Evolutionary conservation across 2,329 filamentous ascomycete genomes (phyloP).

Genomic region (Cytospora schulzeri): DNA sequence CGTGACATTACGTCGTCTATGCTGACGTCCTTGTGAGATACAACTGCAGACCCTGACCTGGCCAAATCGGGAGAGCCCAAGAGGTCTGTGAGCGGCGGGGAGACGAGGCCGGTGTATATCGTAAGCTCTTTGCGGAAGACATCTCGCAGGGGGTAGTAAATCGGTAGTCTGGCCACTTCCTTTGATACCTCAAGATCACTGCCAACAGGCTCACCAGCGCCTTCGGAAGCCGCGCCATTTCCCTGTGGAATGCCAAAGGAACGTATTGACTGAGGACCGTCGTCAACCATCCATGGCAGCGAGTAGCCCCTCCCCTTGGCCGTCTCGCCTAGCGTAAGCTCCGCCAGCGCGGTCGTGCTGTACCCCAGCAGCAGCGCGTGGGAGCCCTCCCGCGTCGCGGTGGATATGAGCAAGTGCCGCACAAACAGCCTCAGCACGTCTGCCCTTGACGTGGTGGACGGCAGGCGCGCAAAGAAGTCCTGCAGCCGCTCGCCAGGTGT

Average conservation of each 20-base stretch:
- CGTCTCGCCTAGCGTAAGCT: conserved; percentile 81
- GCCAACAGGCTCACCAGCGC: neutral
- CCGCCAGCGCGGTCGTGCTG: conserved; percentile 85
- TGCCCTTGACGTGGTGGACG: conserved; percentile 72
- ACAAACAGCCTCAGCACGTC: conserved; percentile 74
- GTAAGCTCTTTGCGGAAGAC: conserved; percentile 79
- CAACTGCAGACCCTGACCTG: conserved; percentile 41
- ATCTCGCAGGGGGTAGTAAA: conserved; percentile 84
- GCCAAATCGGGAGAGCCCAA: conserved; percentile 42
- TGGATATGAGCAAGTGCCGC: conserved; percentile 69
- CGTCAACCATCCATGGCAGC: conserved; percentile 78
- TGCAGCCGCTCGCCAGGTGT: conserved; percentile 50
- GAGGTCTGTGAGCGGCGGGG: conserved; percentile 54
- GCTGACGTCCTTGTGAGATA: conserved; percentile 74
- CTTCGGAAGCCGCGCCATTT: neutral
- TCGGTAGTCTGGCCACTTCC: conserved; percentile 33
- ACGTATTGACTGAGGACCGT: conserved; percentile 57
- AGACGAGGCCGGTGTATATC: conserved; percentile 60
- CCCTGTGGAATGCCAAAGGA: conserved; percentile 26
- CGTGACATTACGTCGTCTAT: conserved; percentile 89
- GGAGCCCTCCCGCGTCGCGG: conserved; percentile 62
- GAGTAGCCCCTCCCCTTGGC: conserved; percentile 88
- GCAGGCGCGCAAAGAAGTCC: conserved; percentile 60
- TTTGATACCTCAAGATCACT: neutral
- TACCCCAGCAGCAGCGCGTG: conserved; percentile 79